A percentile compares a stretch with the other conserved stretches of the same genome.
phyloP scores from a whole-genome alignment of 2,329 filamentous ascomycete species.

The Epichloe uncinata region DNA sequence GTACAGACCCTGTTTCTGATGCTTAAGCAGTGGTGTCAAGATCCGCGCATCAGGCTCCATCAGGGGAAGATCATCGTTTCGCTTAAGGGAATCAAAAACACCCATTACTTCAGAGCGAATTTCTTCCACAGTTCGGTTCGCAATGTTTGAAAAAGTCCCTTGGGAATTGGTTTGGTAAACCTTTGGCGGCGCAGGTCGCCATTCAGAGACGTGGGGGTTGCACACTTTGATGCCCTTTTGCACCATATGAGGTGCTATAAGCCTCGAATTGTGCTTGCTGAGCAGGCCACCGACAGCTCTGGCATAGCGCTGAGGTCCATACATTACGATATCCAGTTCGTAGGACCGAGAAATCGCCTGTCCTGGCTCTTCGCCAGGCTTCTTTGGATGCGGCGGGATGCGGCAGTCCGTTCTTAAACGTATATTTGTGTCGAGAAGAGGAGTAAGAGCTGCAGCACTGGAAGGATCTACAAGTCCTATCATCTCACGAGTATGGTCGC shows the following conservation, averaged over 20 bases:
- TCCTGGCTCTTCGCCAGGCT: conserved; percentile 50
- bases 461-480: conserved; percentile 65
- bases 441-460: conserved; percentile 54
- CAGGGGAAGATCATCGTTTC: conserved; percentile 60
- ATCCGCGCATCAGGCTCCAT: conserved; percentile 52
- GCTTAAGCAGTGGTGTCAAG: conserved; percentile 57
- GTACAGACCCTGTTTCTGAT: conserved; percentile 81
- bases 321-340: conserved; percentile 61
- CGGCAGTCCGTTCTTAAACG: conserved; percentile 60
- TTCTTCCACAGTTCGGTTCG: conserved; percentile 63
- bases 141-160: conserved; percentile 15
- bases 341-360: conserved; percentile 46
- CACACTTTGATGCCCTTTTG: conserved; percentile 56
- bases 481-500: conserved; percentile 55
- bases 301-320: conserved; percentile 57
- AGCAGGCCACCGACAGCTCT: conserved; percentile 55
- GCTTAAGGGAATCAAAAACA: conserved; percentile 76
- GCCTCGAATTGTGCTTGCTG: conserved; percentile 47
- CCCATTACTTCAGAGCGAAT: conserved; percentile 71
- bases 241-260: conserved; percentile 52
- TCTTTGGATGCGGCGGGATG: conserved; percentile 53
- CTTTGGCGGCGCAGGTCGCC: conserved; percentile 26
- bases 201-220: conserved; percentile 54
- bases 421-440: conserved; percentile 54
- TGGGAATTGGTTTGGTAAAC: conserved; percentile 20